Evolutionary conservation across 495 filamentous ascomycete species (phyloP).

Genomic region (Hypomontagnella monticulosa): DNA sequence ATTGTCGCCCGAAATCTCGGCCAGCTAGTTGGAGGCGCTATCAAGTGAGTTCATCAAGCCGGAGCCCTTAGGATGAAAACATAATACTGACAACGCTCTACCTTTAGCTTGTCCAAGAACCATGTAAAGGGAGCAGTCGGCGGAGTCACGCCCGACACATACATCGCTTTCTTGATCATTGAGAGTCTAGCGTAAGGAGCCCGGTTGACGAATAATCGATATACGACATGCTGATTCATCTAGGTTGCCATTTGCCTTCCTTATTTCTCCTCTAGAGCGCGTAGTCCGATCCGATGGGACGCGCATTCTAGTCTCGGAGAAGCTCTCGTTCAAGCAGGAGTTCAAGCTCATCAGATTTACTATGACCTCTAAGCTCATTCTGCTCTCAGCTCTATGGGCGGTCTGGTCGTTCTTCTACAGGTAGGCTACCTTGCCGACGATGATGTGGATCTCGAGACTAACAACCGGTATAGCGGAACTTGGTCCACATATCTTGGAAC

Average conservation of each 20-base stretch:
- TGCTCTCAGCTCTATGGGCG: conserved; percentile 38
- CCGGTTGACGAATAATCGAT: neutral
- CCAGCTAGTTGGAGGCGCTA: conserved; percentile 57
- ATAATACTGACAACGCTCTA: conserved; percentile 52
- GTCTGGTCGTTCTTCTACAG: conserved; percentile 56
- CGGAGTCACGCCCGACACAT: conserved; percentile 37
- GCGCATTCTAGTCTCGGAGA: conserved; percentile 51
- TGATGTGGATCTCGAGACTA: neutral
- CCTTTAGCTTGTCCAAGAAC: conserved; percentile 45
- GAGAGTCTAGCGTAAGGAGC: conserved; percentile 34
- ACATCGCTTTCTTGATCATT: conserved; percentile 37
- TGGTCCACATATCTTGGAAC: conserved; percentile 60
- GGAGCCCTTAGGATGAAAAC: conserved; percentile 38
- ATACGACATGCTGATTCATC: conserved; percentile 37
- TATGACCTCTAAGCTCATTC: conserved; percentile 37
- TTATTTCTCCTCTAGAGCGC: conserved; percentile 57
- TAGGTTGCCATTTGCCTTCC: conserved; percentile 56
- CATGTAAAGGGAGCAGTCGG: conserved; percentile 27
- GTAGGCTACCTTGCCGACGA: conserved; percentile 50
- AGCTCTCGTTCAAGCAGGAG: conserved; percentile 36
- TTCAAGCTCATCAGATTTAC: conserved; percentile 37
- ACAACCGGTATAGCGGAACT: conserved; percentile 38
- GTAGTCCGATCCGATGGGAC: conserved; percentile 57
- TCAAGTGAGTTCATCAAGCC: conserved; percentile 55
- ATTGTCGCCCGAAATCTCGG: conserved; percentile 60